Evolutionary conservation across 2,329 filamentous ascomycete genomes (phyloP).

Genomic region (Paecilomyces niveus): DNA sequence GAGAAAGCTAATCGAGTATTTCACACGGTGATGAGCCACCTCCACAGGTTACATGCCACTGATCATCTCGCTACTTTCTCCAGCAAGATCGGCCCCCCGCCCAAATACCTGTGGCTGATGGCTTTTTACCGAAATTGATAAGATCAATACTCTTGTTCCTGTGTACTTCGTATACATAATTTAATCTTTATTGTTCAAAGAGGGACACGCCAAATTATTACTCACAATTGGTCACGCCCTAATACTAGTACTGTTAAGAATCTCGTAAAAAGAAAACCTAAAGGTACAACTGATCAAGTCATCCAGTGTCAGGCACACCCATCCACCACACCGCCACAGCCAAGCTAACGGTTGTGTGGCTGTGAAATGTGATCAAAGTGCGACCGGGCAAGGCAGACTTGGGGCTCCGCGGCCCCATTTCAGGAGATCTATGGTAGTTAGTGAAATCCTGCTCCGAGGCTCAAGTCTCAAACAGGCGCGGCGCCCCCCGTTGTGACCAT

Average conservation of each 20-base stretch:
- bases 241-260: no score
- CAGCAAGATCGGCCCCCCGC: no score
- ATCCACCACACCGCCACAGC: not conserved
- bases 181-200: no score
- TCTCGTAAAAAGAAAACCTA: no score
- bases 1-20: not conserved
- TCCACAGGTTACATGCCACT: not conserved
- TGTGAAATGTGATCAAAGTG: not conserved
- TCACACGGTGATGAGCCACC: not conserved
- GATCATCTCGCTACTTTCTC: no score
- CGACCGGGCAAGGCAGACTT: not conserved
- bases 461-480: not conserved
- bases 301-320: no score
- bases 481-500: not conserved
- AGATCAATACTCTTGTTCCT: not conserved
- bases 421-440: not conserved
- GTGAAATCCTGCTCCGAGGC: no score
- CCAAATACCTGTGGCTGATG: not conserved
- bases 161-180: not conserved
- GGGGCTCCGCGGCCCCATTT: not conserved
- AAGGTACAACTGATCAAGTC: no score
- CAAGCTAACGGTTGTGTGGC: not conserved
- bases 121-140: not conserved
- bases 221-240: no score
- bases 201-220: no score